Conservation (phyloP, 1,284 basidiomycete species). For the Neolentinus lepideus region DNA sequence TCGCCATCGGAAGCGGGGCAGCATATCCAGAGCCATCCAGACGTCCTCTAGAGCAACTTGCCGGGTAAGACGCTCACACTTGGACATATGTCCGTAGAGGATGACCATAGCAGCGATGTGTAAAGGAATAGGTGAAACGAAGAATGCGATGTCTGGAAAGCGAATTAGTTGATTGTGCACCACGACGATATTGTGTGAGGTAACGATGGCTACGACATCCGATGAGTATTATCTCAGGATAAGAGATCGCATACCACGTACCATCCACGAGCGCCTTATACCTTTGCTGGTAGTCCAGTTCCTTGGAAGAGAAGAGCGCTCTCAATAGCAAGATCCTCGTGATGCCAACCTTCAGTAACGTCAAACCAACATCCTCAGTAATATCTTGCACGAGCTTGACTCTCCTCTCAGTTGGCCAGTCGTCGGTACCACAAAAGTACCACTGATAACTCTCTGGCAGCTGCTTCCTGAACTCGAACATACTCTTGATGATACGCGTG, state of each 20-base stretch:
- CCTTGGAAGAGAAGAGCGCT: constrained; percentile 68
- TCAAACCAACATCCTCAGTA: constrained; percentile 71
- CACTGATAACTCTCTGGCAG: constrained; percentile 62
- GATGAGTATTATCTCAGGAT: constrained; percentile 6
- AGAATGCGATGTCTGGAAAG: constrained; percentile 78
- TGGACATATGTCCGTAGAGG: constrained; percentile 74
- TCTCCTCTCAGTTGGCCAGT: constrained; percentile 61
- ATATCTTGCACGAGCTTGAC: constrained; percentile 63
- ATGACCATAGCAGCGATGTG: constrained; percentile 86
- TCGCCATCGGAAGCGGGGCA: constrained; percentile 79
- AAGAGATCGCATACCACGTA: constrained; percentile 23
- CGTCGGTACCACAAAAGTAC: constrained; percentile 65
- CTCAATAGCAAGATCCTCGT: constrained; percentile 68
- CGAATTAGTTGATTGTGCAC: constrained; percentile 73
- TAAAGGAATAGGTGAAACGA: constrained; percentile 76
- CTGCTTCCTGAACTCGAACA: constrained; percentile 56
- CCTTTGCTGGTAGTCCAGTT: constrained; percentile 54
- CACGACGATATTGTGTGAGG: constrained; percentile 77
- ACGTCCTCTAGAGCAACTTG: constrained; percentile 69
- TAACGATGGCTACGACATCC: constrained; percentile 54
- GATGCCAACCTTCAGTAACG: constrained; percentile 73
- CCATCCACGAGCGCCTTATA: constrained; percentile 69
- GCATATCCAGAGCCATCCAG: constrained; percentile 77
- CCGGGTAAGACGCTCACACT: constrained; percentile 54
- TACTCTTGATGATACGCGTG: constrained; percentile 66